Evolutionary conservation across 495 filamentous ascomycete species (phyloP), one percentile per base, ranked within the genome.

Genomic region (Aspergillus baeticus): DNA sequence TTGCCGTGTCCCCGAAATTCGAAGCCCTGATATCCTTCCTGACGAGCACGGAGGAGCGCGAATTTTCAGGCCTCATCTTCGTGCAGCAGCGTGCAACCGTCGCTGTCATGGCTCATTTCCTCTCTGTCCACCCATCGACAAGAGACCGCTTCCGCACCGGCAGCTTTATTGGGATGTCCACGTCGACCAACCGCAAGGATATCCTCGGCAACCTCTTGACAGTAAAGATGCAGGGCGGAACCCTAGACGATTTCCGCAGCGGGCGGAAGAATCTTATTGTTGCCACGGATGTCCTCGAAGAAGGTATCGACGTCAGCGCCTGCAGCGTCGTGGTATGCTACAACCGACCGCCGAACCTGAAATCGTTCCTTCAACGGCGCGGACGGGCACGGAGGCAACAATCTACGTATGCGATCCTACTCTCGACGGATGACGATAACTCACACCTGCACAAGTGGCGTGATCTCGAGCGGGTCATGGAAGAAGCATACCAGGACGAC

Each of bases 251-350:
- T 13, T 92, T 98, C 57, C 82, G 83, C 15, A 61, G 65, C 2
- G 90, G 92, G 8, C 73, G 71, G 4, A 83, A 83, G 29, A 94
- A 96, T 61, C 75, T 98, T 1, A 77, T 98, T 10, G 72, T 98
- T 6, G 82, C 90, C 0, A 97, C 93, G 0, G 88, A 83, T 62
- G 92, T 92, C 0, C 73, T 96, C 0, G 93, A 98, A 69, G 94
- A 98, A 70, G 94, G 93, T 0, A 89, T 98, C 36, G 93, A 97
- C 67, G 80, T 97, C 2, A 86, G 87, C 8, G 84, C 86, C 6
- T 97, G 93, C 67, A 89, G 93, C 62, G 64, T 91, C 31, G 91
- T 97, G 11, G 77, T 96, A n/a, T 94, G 91, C 63, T 96, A 89
- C 63, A 84, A 96, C 56, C 72, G 78, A 36, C 91, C 90, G 4